A percentile compares a stretch with the other conserved stretches of the same genome.
Conservation (phyloP, 352 stramenopile genomes). For the Thalassiosira pacifica region DNA sequence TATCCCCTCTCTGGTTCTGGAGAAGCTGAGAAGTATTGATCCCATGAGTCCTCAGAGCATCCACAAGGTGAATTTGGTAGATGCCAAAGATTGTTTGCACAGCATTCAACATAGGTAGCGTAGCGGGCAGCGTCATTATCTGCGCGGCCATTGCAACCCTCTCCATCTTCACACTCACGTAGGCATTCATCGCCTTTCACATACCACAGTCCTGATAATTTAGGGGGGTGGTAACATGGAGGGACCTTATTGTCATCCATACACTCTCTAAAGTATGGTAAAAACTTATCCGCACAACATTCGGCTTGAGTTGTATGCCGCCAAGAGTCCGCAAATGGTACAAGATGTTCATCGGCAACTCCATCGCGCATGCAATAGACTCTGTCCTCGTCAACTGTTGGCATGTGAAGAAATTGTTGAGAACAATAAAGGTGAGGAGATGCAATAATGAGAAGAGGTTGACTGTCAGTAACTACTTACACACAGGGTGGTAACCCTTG, state of each 20-base stretch:
- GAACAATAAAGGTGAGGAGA: background rate
- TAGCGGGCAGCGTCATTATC: background rate
- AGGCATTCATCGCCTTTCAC: background rate
- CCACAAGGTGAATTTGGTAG: background rate
- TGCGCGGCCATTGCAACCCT: background rate
- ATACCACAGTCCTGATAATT: slow-evolving; percentile 4
- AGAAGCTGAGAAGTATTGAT: background rate
- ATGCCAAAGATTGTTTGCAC: background rate
- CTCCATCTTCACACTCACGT: background rate
- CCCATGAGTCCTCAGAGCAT: background rate
- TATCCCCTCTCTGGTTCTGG: background rate
- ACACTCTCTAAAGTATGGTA: background rate
- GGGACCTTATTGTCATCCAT: background rate
- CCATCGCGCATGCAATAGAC: no score
- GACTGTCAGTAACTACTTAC: background rate
- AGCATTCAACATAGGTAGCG: background rate
- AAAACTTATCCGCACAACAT: background rate
- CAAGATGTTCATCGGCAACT: background rate
- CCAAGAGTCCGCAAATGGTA: background rate
- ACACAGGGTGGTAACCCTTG: background rate
- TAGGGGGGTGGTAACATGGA: background rate
- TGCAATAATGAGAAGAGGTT: background rate
- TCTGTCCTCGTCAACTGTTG: background rate
- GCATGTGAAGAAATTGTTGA: no score
- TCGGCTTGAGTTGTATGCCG: background rate